Evolutionary conservation across 768 basidiomycete species (phyloP).

Genomic region (Dendrothele bispora): DNA sequence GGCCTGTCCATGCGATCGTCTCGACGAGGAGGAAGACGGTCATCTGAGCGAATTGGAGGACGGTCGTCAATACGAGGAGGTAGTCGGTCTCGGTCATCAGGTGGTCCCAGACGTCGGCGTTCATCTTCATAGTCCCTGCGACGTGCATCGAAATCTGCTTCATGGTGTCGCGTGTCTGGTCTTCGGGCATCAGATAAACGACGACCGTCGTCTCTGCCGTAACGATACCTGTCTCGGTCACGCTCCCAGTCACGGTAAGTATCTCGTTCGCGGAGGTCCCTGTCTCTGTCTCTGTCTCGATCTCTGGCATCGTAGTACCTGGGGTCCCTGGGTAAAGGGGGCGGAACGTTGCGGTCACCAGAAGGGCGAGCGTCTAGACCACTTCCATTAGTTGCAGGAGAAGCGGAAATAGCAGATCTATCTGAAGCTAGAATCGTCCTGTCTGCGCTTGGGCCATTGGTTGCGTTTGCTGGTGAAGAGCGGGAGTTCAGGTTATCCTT

Average conservation of each 20-base stretch:
- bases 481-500: background rate
- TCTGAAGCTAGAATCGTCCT: background rate
- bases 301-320: slow-evolving; percentile 31
- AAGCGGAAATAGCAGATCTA: background rate
- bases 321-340: slow-evolving; percentile 25
- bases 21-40: slow-evolving; percentile 16
- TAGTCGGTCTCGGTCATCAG: slow-evolving; percentile 37
- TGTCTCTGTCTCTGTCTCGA: slow-evolving; percentile 32
- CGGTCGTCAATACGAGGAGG: slow-evolving; percentile 34
- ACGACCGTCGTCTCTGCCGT: slow-evolving; percentile 39
- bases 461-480: background rate
- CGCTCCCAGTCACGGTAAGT: slow-evolving; percentile 27
- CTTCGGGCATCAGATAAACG: slow-evolving; percentile 7
- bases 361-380: slow-evolving; percentile 12
- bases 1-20: too few species aligned
- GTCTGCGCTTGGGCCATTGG: slow-evolving; percentile 3
- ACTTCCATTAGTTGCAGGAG: slow-evolving; percentile 9
- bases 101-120: slow-evolving; percentile 27
- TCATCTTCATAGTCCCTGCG: background rate
- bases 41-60: slow-evolving; percentile 21
- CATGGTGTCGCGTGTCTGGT: background rate
- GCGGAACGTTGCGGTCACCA: slow-evolving; percentile 15
- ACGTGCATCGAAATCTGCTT: background rate
- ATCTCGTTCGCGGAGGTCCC: slow-evolving; percentile 30
- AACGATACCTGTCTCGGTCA: slow-evolving; percentile 30